A percentile compares a stretch with the other conserved stretches of the same genome.
Evolutionary conservation across 2,329 filamentous ascomycete genomes (phyloP).

Genomic region (Didymosphaeria variabile): DNA sequence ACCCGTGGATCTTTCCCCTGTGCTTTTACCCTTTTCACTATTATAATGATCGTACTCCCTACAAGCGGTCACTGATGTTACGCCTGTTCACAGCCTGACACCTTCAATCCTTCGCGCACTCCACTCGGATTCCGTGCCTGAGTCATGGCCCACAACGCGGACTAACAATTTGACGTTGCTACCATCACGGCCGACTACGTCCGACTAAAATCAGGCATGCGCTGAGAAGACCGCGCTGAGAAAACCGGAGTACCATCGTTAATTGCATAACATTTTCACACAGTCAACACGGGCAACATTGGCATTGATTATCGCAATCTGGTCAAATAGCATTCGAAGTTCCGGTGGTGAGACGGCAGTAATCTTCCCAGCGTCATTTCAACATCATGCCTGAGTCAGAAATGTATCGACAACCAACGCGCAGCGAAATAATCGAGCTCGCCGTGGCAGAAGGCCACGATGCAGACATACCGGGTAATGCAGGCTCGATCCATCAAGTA

Average conservation of each 20-base stretch:
- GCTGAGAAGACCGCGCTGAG: not conserved
- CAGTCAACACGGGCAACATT: not conserved
- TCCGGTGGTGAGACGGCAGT: not conserved
- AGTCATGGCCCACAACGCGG: not conserved
- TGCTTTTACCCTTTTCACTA: not conserved
- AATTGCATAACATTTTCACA: not conserved
- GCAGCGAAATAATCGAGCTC: conserved; percentile 46
- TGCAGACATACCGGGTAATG: conserved; percentile 49
- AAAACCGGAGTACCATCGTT: not conserved
- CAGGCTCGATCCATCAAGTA: conserved; percentile 38
- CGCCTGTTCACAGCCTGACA: not conserved
- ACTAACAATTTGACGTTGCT: conserved; percentile 2
- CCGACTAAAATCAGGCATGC: not conserved
- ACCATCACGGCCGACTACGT: conserved; percentile 1
- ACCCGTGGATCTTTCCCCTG: conserved; percentile 6
- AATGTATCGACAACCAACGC: conserved; percentile 34
- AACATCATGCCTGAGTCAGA: conserved; percentile 23
- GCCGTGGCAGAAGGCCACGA: conserved; percentile 51
- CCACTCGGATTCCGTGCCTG: not conserved
- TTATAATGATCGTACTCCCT: not conserved
- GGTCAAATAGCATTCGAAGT: not conserved
- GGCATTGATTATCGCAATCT: too few species aligned
- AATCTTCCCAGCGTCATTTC: not conserved
- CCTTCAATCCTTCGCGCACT: not conserved
- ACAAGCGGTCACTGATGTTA: not conserved